Base-by-base conservation (phyloP, 208 protist genomes). In the Crithidia sp. region DNA sequence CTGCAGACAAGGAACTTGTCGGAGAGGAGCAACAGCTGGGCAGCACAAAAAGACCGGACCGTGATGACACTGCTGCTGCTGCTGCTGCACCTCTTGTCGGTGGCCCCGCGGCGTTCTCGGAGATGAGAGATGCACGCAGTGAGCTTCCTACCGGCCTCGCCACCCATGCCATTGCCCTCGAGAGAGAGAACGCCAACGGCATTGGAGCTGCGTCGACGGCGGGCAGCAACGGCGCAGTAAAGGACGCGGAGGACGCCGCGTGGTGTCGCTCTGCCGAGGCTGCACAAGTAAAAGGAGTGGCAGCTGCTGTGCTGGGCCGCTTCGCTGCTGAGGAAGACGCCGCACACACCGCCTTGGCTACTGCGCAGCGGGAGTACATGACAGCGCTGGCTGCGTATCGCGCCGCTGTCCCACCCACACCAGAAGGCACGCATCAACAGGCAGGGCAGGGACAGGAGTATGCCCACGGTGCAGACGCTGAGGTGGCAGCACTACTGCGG, bases 261-360 rank as follows among this genome's bases (percentile, higher is more conserved):
- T 60, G 53, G 65, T 60, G 65, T 28, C 52, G 65, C 2, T 50
- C 50, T 5, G 65, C 39, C 2, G 65, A 70, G 10, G 65, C 65
- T 5, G 65, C 54, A 0, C 39, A 53, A 0, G 53, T 61, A 6
- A 61, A 70, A 19, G 17, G 10, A 5, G 53, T 61, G 3, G 19
- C 2, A 6, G 65, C 19, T 2, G 19, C 54, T 2, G 14, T 54
- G 66, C 54, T 53, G 47, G 19, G 1, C 19, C 58, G 58, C 43
- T 56, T 76, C 62, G 65, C 70, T 7, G 40, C 2, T 9, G 79
- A 73, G 41, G 83, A 84, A 54, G 79, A 82, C 17, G 68, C 17
- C 6, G 76, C 67, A 5, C 76, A 73, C 8, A 44, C 62, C 2
- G 66, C 40, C 36, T 67, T 88, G 37, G 76, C 69, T 5, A 28